Evolutionary conservation across 2,329 filamentous ascomycete genomes (phyloP).

Genomic region (Fusarium hainanense): DNA sequence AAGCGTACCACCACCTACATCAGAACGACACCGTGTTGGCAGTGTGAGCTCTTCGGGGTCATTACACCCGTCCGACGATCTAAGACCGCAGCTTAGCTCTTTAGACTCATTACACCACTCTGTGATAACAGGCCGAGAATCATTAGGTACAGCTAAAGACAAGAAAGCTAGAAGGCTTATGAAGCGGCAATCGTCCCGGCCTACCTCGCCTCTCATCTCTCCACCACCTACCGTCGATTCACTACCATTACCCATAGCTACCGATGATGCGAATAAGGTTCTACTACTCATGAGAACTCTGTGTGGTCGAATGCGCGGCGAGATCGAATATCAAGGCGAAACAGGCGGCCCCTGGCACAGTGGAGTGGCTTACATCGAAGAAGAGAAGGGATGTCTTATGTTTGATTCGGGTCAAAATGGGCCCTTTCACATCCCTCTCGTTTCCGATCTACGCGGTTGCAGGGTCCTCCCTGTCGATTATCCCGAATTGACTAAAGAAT

Average conservation of each 20-base stretch:
- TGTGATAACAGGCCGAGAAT: slow-evolving; percentile 50
- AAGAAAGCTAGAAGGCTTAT: slow-evolving; percentile 65
- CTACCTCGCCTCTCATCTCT: slow-evolving; percentile 66
- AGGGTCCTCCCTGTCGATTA: slow-evolving; percentile 69
- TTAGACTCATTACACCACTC: slow-evolving; percentile 59
- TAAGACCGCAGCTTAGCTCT: slow-evolving; percentile 53
- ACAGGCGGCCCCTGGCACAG: slow-evolving; percentile 71
- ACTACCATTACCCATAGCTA: slow-evolving; percentile 68
- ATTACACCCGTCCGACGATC: slow-evolving; percentile 63
- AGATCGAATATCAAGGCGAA: slow-evolving; percentile 76
- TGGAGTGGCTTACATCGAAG: slow-evolving; percentile 82
- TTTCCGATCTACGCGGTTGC: slow-evolving; percentile 81
- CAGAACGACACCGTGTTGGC: slow-evolving; percentile 73
- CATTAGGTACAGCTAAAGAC: slow-evolving; percentile 49
- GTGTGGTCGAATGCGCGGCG: slow-evolving; percentile 82
- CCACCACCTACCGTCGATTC: slow-evolving; percentile 69
- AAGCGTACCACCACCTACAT: slow-evolving; percentile 50
- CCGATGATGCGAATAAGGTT: slow-evolving; percentile 76
- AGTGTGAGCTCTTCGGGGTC: slow-evolving; percentile 74
- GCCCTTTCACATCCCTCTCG: slow-evolving; percentile 72
- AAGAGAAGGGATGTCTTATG: slow-evolving; percentile 78
- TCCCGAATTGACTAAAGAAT: slow-evolving; percentile 58
- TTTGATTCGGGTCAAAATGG: slow-evolving; percentile 76
- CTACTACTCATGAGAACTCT: slow-evolving; percentile 80
- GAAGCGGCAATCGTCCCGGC: slow-evolving; percentile 67